A percentile compares a stretch with the other conserved stretches of the same genome.
Conservation (phyloP, 306 rosid species). For the Lathyrus sativus region DNA sequence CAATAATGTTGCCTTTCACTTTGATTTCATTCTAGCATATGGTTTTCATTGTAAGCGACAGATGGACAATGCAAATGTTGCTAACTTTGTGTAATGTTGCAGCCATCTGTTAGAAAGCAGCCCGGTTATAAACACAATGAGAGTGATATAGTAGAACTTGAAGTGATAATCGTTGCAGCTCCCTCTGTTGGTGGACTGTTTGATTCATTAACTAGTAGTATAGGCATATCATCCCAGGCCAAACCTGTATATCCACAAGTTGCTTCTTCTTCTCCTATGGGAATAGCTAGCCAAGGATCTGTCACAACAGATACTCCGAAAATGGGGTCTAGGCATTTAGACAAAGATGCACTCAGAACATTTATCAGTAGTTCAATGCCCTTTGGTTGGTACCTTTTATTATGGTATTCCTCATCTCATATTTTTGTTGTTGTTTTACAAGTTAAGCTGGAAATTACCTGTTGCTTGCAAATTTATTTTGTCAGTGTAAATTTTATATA, state of each 20-base stretch:
- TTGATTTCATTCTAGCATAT: too few species aligned
- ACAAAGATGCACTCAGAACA: conserved; percentile 83
- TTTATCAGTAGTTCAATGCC: conserved; percentile 93
- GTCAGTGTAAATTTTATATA: too few species aligned
- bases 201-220: conserved; percentile 89
- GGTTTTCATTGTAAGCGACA: too few species aligned
- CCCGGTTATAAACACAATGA: too few species aligned
- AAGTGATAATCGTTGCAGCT: conserved; percentile 66
- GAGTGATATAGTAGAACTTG: conserved; percentile 82
- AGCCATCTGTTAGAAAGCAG: too few species aligned
- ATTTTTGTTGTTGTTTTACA: too few species aligned
- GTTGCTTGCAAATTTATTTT: too few species aligned
- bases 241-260: conserved; percentile 76
- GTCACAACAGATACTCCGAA: conserved; percentile 62
- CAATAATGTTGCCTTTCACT: too few species aligned
- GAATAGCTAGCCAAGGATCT: conserved; percentile 58
- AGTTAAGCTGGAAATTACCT: too few species aligned
- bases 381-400: conserved; percentile 90
- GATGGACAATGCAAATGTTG: too few species aligned
- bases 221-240: conserved; percentile 86
- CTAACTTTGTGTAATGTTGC: too few species aligned
- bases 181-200: conserved; percentile 95
- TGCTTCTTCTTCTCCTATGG: conserved; percentile 59
- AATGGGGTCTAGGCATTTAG: too few species aligned
- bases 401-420: conserved; percentile 74